These are phyloP conservation scores for Penicillium sp. DNA, from an alignment of 2,329 filamentous ascomycete genomes.

Conservation along the genomic window DNA sequence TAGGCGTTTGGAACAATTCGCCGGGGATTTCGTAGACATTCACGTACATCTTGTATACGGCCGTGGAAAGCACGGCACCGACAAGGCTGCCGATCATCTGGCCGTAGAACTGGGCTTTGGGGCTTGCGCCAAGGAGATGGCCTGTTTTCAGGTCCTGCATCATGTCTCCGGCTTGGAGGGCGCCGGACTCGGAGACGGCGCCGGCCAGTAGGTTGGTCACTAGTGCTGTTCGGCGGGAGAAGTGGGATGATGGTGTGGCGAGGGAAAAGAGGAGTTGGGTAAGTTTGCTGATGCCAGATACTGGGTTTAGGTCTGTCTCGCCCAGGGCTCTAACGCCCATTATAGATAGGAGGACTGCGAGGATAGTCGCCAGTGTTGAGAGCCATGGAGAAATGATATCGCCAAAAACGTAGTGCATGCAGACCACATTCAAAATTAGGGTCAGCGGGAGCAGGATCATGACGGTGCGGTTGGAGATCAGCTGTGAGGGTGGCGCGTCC, in stretches of 20 bases:
- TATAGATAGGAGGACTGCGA: conserved; percentile 72
- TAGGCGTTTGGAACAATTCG: conserved; percentile 89
- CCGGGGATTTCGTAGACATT: conserved; percentile 88
- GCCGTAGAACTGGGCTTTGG: conserved; percentile 94
- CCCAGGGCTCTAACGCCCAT: conserved; percentile 69
- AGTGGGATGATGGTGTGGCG: conserved; percentile 78
- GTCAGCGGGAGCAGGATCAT: conserved; percentile 76
- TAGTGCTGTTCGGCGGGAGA: conserved; percentile 79
- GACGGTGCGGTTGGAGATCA: conserved; percentile 74
- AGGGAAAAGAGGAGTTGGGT: conserved; percentile 94
- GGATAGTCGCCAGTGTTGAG: conserved; percentile 76
- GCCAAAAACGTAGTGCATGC: conserved; percentile 83
- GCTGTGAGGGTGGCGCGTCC: conserved; percentile 83
- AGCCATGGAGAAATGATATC: conserved; percentile 77
- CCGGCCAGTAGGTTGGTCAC: conserved; percentile 94
- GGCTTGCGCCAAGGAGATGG: conserved; percentile 86
- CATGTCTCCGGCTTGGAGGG: conserved; percentile 91
- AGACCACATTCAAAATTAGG: conserved; percentile 76
- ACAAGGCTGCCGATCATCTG: conserved; percentile 88
- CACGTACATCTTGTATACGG: conserved; percentile 88
- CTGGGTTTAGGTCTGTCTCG: conserved; percentile 93
- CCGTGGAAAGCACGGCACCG: conserved; percentile 82
- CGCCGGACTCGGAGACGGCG: conserved; percentile 81
- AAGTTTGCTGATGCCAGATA: conserved; percentile 94
- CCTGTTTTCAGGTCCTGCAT: conserved; percentile 98